These are phyloP conservation scores for Aspergillus ustus DNA, from an alignment of 2,329 filamentous ascomycete species.

Conservation along the genomic window DNA sequence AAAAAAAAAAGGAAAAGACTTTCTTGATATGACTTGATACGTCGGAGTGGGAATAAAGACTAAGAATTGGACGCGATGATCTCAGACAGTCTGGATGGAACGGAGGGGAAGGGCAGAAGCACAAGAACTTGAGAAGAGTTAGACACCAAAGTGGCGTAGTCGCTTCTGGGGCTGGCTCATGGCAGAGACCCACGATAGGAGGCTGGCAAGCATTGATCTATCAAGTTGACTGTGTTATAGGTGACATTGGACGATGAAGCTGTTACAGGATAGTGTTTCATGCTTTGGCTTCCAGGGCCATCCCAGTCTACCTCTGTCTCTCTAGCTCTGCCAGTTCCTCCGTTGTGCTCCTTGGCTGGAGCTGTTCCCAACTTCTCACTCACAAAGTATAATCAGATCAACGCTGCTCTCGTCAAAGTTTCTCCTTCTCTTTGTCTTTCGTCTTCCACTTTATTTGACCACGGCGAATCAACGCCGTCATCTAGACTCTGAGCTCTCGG, in stretches of 20 bases:
- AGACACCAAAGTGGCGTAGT: constrained; percentile 12
- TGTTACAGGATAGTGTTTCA: background rate
- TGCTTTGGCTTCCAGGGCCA: background rate
- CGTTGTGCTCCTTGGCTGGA: background rate
- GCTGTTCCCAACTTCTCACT: background rate
- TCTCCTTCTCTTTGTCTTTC: background rate
- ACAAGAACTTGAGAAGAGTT: background rate
- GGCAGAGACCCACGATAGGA: constrained; percentile 15
- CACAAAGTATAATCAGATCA: background rate
- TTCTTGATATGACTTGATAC: constrained; percentile 10
- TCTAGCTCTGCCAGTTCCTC: background rate
- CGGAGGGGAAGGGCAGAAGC: background rate
- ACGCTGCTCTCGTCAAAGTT: background rate
- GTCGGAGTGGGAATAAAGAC: background rate
- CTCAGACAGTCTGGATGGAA: constrained; percentile 9
- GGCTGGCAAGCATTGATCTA: constrained; percentile 3
- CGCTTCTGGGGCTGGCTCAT: constrained; percentile 12
- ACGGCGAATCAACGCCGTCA: background rate
- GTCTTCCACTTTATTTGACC: background rate
- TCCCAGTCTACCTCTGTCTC: background rate
- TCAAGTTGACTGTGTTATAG: background rate
- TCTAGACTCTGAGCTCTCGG: constrained; percentile 20
- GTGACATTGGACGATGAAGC: background rate
- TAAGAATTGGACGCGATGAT: constrained; percentile 11
- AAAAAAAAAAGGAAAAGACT: constrained; percentile 6